These are phyloP conservation scores for Ogataea paraovalis DNA, from an alignment of 805 yeast species.

Conservation along the genomic window DNA sequence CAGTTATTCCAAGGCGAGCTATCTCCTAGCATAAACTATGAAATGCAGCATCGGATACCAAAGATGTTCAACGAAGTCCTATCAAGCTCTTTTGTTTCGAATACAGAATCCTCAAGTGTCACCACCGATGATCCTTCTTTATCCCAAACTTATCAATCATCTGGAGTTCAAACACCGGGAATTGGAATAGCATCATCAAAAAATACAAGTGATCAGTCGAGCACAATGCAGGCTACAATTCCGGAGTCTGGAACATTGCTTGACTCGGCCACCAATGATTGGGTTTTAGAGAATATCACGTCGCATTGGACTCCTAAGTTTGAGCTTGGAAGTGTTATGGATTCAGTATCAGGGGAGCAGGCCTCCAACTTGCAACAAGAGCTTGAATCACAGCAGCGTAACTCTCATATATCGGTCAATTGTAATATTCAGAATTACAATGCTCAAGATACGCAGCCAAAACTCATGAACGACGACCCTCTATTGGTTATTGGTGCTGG, in stretches of 20 bases:
- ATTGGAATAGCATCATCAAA: not conserved
- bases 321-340: not conserved
- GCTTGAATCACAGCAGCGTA: not conserved
- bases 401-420: not conserved
- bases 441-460: not conserved
- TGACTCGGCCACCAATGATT: not conserved
- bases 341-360: not conserved
- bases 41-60: not conserved
- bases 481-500: not conserved
- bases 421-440: not conserved
- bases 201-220: not conserved
- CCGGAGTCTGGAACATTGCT: not conserved
- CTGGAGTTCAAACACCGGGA: not conserved
- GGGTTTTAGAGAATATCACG: slow-evolving; percentile 4
- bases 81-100: not conserved
- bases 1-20: not conserved
- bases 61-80: not conserved
- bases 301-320: slow-evolving; percentile 7
- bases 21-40: not conserved
- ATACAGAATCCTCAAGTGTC: not conserved
- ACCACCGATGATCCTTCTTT: not conserved
- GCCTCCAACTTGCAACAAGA: not conserved
- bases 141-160: not conserved
- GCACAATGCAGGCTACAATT: not conserved
- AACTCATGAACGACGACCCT: not conserved